phyloP scores from a whole-genome alignment of 2,329 filamentous ascomycete genomes.

The Aphanoascus verrucosus region DNA sequence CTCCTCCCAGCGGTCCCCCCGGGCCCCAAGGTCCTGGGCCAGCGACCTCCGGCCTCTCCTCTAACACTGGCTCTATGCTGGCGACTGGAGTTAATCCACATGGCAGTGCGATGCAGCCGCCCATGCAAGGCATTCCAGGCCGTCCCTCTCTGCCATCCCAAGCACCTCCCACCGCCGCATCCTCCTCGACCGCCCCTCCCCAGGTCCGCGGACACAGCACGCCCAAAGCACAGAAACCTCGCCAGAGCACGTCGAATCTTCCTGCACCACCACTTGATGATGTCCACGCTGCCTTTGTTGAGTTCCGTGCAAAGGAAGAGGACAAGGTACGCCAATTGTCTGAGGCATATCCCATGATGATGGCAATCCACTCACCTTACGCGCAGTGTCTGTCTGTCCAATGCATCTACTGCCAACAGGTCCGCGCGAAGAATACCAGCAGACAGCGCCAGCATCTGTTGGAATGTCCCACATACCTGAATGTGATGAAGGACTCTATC shows the following conservation, averaged over 20 bases:
- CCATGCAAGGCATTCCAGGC: constrained; percentile 31
- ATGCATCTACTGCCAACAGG: constrained; percentile 43
- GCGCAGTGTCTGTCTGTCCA: constrained; percentile 39
- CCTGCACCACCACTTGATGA: constrained; percentile 40
- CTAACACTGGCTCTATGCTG: constrained; percentile 35
- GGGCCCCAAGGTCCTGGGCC: constrained; percentile 23
- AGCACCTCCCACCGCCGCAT: constrained; percentile 25
- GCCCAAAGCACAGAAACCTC: constrained; percentile 27
- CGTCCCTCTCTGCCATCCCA: constrained; percentile 33
- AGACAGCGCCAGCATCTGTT: constrained; percentile 40
- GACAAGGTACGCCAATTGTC: constrained; percentile 29
- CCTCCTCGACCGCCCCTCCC: constrained; percentile 22
- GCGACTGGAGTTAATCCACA: constrained; percentile 36
- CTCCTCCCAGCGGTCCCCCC: constrained; percentile 32
- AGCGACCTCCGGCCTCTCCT: constrained; percentile 29
- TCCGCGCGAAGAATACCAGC: constrained; percentile 42
- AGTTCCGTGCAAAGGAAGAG: constrained; percentile 39
- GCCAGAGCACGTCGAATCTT: constrained; percentile 31
- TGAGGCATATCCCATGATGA: constrained; percentile 3
- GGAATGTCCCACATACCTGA: constrained; percentile 42
- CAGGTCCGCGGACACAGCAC: constrained; percentile 29
- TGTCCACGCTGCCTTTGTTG: constrained; percentile 41
- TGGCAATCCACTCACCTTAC: constrained; percentile 3
- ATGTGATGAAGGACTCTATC: constrained; percentile 44
- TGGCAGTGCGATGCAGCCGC: constrained; percentile 35